Evolutionary conservation across 768 basidiomycete species (phyloP).

Genomic region (Russula lepida): DNA sequence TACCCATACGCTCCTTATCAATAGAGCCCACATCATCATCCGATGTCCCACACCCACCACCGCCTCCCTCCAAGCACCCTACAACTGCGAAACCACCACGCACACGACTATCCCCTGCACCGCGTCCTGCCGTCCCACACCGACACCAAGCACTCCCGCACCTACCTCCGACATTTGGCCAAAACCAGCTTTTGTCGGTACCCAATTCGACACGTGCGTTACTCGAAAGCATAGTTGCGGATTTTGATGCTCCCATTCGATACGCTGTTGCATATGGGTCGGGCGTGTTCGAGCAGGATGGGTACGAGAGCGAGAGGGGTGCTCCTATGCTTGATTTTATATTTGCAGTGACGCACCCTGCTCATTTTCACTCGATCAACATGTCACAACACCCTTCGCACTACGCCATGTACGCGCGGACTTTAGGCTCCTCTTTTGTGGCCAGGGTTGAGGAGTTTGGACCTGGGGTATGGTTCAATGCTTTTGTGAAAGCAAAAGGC

Average conservation of each 20-base stretch:
- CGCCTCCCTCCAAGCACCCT: conserved; percentile 27
- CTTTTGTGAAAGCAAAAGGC: conserved; percentile 75
- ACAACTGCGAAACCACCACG: conserved; percentile 27
- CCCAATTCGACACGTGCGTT: conserved; percentile 71
- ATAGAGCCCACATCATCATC: conserved; percentile 13
- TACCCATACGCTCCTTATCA: conserved; percentile 15
- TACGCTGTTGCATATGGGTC: conserved; percentile 98
- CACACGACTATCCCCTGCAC: conserved; percentile 36
- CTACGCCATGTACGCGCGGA: conserved; percentile 84
- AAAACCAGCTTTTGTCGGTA: conserved; percentile 75
- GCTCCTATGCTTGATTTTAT: conserved; percentile 92
- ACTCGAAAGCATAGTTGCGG: conserved; percentile 67
- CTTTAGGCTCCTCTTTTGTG: conserved; percentile 78
- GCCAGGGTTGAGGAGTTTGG: conserved; percentile 61
- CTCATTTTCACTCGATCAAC: conserved; percentile 93
- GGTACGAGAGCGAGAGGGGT: conserved; percentile 41
- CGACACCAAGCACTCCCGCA: conserved; percentile 35
- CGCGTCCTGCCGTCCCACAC: conserved; percentile 29
- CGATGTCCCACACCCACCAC: conserved; percentile 19
- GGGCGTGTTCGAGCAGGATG: conserved; percentile 90
- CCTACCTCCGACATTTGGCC: conserved; percentile 66
- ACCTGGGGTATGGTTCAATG: conserved; percentile 96
- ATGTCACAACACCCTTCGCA: conserved; percentile 87
- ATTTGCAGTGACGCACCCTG: conserved; percentile 89
- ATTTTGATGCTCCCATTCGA: conserved; percentile 85